These are phyloP conservation scores for Quillaja saponaria DNA, from an alignment of 306 rosid species.

Conservation along the genomic window DNA sequence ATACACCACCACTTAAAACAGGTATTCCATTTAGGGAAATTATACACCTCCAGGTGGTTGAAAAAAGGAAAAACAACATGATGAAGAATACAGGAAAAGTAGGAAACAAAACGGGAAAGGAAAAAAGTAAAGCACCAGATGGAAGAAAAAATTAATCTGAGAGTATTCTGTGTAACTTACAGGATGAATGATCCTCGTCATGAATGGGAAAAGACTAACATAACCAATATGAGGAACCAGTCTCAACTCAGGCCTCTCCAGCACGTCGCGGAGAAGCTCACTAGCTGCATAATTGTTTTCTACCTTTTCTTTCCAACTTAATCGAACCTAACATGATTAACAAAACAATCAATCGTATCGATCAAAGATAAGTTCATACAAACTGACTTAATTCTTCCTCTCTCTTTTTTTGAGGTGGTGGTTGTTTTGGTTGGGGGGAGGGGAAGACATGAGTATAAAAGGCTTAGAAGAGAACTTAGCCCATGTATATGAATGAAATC, in stretches of 20 bases:
- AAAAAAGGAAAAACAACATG: too few relatives aligned
- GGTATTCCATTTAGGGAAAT: slow-evolving; percentile 20
- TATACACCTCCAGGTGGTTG: too few relatives aligned
- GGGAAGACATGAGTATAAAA: too few relatives aligned
- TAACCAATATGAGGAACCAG: slow-evolving; percentile 89
- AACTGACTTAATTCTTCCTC: neutral
- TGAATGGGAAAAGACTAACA: slow-evolving; percentile 85
- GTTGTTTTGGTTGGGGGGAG: too few relatives aligned
- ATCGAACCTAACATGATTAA: slow-evolving; percentile 59
- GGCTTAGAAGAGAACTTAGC: too few relatives aligned
- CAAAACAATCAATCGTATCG: slow-evolving; percentile 5
- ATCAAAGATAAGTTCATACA: slow-evolving; percentile 29
- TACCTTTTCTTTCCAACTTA: slow-evolving; percentile 65
- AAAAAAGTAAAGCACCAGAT: neutral
- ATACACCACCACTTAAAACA: slow-evolving; percentile 20
- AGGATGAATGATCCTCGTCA: slow-evolving; percentile 78
- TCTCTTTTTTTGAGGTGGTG: too few relatives aligned
- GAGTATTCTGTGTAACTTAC: slow-evolving; percentile 49
- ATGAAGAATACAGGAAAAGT: too few relatives aligned
- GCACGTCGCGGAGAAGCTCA: slow-evolving; percentile 67
- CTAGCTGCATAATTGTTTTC: slow-evolving; percentile 52
- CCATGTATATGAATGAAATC: too few relatives aligned
- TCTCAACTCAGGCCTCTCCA: slow-evolving; percentile 61
- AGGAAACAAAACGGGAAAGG: too few relatives aligned
- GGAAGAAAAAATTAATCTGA: slow-evolving; percentile 17